phyloP scores from a whole-genome alignment of 2,329 filamentous ascomycete species.

The Sarocladium brachiariae region DNA sequence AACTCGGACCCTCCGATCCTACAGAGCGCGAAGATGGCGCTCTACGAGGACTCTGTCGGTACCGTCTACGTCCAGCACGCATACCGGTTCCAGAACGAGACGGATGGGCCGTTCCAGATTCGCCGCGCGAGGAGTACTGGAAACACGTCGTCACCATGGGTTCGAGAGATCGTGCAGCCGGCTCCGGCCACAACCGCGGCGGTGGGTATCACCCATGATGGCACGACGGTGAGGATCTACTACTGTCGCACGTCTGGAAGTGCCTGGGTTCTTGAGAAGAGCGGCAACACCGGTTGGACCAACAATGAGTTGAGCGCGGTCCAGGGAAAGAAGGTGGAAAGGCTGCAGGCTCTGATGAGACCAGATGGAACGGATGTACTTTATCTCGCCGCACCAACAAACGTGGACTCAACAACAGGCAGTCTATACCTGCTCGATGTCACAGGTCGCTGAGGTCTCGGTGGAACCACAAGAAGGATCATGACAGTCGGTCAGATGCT shows the following conservation, averaged over 20 bases:
- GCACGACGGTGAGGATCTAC: slow-evolving; percentile 15
- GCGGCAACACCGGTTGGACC: slow-evolving; percentile 12
- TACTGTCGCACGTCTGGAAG: slow-evolving; percentile 15
- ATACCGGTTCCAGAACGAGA: slow-evolving; percentile 16
- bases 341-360: slow-evolving; percentile 15
- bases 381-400: slow-evolving; percentile 15
- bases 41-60: slow-evolving; percentile 15
- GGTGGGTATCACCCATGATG: slow-evolving; percentile 16
- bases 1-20: slow-evolving; percentile 15
- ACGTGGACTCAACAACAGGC: slow-evolving; percentile 14
- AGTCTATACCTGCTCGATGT: slow-evolving; percentile 12
- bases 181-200: slow-evolving; percentile 15
- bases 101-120: slow-evolving; percentile 14
- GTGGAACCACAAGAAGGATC: too few relatives aligned
- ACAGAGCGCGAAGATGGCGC: slow-evolving; percentile 17
- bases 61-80: slow-evolving; percentile 13
- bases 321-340: slow-evolving; percentile 13
- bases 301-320: slow-evolving; percentile 12
- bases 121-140: slow-evolving; percentile 13
- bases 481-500: too few relatives aligned
- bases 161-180: slow-evolving; percentile 14
- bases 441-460: neutral
- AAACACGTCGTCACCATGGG: slow-evolving; percentile 11
- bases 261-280: slow-evolving; percentile 16
- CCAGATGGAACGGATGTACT: slow-evolving; percentile 15